phyloP scores from a whole-genome alignment of 495 filamentous ascomycete genomes.

The Tuber magnatum region DNA sequence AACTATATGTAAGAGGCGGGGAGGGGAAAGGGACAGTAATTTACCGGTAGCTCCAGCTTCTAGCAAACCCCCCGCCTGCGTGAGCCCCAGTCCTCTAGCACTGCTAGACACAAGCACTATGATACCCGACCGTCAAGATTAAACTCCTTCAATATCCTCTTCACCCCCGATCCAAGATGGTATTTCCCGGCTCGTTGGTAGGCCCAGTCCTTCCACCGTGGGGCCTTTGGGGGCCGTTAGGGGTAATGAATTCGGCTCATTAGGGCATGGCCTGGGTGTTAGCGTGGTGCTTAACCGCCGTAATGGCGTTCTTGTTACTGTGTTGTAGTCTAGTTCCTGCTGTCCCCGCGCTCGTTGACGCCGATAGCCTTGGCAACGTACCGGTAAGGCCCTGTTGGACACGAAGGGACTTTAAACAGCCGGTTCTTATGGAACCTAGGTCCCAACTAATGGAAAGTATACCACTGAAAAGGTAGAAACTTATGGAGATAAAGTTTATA shows the following conservation, averaged over 20 bases:
- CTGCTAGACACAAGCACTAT: constrained; percentile 59
- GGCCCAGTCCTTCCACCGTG: background rate
- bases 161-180: constrained; percentile 7
- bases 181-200: constrained; percentile 10
- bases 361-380: background rate
- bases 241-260: background rate
- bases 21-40: constrained; percentile 11
- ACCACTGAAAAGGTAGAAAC: background rate
- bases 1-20: background rate
- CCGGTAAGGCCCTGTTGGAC: background rate
- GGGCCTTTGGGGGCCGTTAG: constrained; percentile 6
- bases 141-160: constrained; percentile 44
- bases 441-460: background rate
- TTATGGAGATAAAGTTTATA: background rate
- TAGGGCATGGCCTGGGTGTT: background rate
- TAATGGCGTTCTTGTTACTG: background rate
- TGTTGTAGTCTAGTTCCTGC: background rate
- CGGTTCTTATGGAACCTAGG: background rate
- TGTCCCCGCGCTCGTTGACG: background rate
- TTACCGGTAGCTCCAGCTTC: constrained; percentile 61
- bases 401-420: background rate
- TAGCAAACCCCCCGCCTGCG: too few species aligned
- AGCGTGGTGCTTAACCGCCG: background rate
- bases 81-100: too few species aligned
- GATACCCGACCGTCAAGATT: constrained; percentile 52